A percentile compares a stretch with the other conserved stretches of the same genome.
Conservation (phyloP, 495 filamentous ascomycete species). For the Rusavskia elegans region DNA sequence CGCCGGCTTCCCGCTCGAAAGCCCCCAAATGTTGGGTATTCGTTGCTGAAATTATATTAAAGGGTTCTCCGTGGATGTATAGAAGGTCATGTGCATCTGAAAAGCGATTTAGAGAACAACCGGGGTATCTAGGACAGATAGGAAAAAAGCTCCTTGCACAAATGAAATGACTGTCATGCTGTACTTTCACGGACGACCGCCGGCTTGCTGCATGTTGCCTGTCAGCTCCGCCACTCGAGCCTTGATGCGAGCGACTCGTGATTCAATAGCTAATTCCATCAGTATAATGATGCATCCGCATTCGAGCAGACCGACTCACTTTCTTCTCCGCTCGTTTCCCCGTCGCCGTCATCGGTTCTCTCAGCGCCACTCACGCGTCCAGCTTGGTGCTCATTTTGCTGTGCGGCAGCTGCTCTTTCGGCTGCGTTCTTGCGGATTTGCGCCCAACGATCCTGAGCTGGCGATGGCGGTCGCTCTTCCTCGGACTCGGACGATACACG, state of each 20-base stretch:
- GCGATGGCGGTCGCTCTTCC: conserved; percentile 13
- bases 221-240: conserved; percentile 91
- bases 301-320: conserved; percentile 41
- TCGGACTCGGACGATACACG: conserved; percentile 9
- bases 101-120: background rate
- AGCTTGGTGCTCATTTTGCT: conserved; percentile 9
- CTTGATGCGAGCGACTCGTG: conserved; percentile 92
- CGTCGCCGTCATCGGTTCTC: conserved; percentile 38
- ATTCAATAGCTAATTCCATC: conserved; percentile 63
- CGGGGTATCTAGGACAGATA: background rate
- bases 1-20: background rate
- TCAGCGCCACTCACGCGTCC: conserved; percentile 5
- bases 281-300: background rate
- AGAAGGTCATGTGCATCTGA: background rate
- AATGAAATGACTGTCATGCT: background rate
- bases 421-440: conserved; percentile 91
- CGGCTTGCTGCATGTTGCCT: conserved; percentile 48
- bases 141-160: background rate
- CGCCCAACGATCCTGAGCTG: conserved; percentile 66
- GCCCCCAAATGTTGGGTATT: background rate
- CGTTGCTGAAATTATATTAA: background rate
- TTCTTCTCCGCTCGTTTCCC: conserved; percentile 86
- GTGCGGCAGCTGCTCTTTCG: conserved; percentile 41
- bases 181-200: background rate
- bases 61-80: background rate